Evolutionary conservation across 106 monocot genomes (phyloP).

Genomic region (Vanilla planifolia): DNA sequence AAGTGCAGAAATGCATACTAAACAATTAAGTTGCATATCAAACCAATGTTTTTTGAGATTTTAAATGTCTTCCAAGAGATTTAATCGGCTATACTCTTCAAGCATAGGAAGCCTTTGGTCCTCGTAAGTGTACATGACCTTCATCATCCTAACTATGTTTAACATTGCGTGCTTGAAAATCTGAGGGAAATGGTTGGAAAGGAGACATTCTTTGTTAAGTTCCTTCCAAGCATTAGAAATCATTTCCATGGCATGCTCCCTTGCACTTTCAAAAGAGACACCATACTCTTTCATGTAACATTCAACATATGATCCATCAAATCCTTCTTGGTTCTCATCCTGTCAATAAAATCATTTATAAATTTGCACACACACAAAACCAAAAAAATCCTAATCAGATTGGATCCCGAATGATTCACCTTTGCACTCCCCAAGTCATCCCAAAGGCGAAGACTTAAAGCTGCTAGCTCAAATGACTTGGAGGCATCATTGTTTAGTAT

Average conservation of each 20-base stretch:
- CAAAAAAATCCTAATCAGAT: too few species aligned
- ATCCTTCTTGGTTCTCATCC: slow-evolving; percentile 55
- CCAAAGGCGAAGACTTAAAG: slow-evolving; percentile 46
- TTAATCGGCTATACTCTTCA: slow-evolving; percentile 13
- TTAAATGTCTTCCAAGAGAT: too few species aligned
- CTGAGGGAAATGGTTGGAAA: slow-evolving; percentile 2
- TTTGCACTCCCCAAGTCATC: slow-evolving; percentile 58
- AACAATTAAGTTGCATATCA: too few species aligned
- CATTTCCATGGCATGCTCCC: slow-evolving; percentile 17
- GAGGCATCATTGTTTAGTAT: slow-evolving; percentile 1
- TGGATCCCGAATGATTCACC: slow-evolving; percentile 10
- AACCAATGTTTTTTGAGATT: too few species aligned
- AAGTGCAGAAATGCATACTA: too few species aligned
- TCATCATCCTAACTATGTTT: slow-evolving; percentile 34
- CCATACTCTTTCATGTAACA: slow-evolving; percentile 33
- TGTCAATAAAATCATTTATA: neutral
- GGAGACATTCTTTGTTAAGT: slow-evolving; percentile 31
- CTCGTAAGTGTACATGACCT: slow-evolving; percentile 35
- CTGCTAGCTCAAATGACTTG: slow-evolving; percentile 16
- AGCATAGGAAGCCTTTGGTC: slow-evolving; percentile 25
- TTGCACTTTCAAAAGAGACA: slow-evolving; percentile 7
- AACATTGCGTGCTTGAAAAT: slow-evolving; percentile 8
- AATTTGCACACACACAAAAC: too few species aligned
- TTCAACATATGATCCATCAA: slow-evolving; percentile 52
- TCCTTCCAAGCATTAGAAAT: slow-evolving; percentile 31